Conservation (phyloP, 768 basidiomycete species). For the Phaeolepiota aurea region DNA sequence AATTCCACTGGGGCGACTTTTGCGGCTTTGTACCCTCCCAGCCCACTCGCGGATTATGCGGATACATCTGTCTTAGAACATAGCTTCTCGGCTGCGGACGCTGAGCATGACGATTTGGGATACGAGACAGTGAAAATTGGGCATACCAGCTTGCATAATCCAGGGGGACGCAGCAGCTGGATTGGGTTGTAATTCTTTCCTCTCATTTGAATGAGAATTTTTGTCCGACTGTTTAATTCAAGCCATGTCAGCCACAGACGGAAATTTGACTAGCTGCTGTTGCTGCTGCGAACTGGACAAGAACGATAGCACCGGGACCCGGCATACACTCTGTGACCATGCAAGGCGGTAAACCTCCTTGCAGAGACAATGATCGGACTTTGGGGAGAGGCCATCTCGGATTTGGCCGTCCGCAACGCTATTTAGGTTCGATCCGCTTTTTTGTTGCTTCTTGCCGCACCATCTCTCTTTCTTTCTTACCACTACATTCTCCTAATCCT, state of each 20-base stretch:
- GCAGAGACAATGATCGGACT: conserved; percentile 1
- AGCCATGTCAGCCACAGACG: no score
- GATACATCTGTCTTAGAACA: conserved; percentile 25
- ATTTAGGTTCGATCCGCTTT: conserved; percentile 12
- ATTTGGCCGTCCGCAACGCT: conserved; percentile 12
- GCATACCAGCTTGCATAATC: conserved; percentile 89
- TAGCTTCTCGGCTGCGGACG: conserved; percentile 8
- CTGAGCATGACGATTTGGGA: conserved; percentile 7
- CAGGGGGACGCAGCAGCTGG: conserved; percentile 86
- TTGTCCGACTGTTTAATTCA: no score
- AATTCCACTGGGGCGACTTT: conserved; percentile 11
- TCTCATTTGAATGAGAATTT: no score
- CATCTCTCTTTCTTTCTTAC: conserved; percentile 6
- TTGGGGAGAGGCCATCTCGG: not conserved
- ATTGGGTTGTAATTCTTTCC: conserved; percentile 54
- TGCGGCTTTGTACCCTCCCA: conserved; percentile 30
- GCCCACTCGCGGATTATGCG: conserved; percentile 65
- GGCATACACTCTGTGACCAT: no score
- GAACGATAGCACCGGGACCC: no score
- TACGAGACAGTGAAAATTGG: conserved; percentile 79
- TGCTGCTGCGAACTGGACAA: not conserved
- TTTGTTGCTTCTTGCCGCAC: conserved; percentile 1
- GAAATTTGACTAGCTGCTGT: not conserved
- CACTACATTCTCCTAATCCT: conserved; percentile 8
- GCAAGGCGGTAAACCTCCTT: not conserved